Percentiles rank a stretch among this genome's conserved stretches.
These are phyloP conservation scores for Salpingoeca rosetta DNA, from an alignment of 78 protist species.

Conservation along the genomic window DNA sequence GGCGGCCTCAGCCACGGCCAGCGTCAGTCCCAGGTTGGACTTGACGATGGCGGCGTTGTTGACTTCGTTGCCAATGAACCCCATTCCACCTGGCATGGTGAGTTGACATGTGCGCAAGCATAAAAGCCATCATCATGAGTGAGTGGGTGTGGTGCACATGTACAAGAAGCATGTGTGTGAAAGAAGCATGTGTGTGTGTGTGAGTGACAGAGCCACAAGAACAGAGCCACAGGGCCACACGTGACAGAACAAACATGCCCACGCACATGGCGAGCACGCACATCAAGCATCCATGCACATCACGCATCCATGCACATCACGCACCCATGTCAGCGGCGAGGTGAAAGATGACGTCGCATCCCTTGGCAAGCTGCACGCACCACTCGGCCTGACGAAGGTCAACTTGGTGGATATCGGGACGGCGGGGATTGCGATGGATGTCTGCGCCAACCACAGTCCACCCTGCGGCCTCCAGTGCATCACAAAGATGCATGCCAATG, in stretches of 20 bases:
- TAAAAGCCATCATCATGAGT: no score
- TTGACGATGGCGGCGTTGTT: constrained; percentile 56
- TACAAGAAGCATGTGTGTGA: no score
- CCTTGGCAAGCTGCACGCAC: neutral
- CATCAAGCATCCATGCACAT: no score
- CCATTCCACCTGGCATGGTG: constrained; percentile 64
- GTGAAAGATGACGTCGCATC: constrained; percentile 46
- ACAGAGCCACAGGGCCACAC: neutral
- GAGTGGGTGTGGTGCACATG: no score
- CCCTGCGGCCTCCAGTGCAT: neutral
- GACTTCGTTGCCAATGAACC: constrained; percentile 73
- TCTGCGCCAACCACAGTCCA: neutral
- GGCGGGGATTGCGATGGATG: neutral
- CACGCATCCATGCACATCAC: no score
- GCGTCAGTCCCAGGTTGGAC: constrained; percentile 55
- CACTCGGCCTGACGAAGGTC: neutral
- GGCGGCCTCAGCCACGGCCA: constrained; percentile 59
- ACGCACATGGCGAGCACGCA: neutral
- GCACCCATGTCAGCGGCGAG: constrained; percentile 58
- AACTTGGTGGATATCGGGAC: neutral
- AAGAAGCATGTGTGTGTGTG: no score
- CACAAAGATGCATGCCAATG: neutral
- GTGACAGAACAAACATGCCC: neutral
- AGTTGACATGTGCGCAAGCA: neutral
- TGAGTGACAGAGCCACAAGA: no score